A percentile compares a stretch with the other conserved stretches of the same genome.
These are phyloP conservation scores for Colletotrichum sp. DNA, from an alignment of 2,329 filamentous ascomycete species.

Conservation along the genomic window DNA sequence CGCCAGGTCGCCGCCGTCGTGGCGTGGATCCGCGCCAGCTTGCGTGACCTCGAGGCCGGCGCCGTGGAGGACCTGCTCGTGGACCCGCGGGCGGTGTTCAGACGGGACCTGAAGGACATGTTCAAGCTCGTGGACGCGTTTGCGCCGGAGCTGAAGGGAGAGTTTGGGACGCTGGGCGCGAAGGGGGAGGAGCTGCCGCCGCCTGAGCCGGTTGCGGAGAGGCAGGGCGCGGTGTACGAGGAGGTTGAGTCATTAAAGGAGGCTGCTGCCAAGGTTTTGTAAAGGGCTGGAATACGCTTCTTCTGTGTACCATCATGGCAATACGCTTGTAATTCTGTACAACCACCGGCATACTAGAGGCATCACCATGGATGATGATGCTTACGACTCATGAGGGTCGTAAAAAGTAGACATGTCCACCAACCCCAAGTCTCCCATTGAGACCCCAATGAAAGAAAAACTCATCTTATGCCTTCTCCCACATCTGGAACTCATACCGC, in stretches of 20 bases:
- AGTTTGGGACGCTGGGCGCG: slow-evolving; percentile 39
- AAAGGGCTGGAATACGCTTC: background rate
- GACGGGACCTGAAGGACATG: slow-evolving; percentile 42
- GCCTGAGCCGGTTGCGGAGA: slow-evolving; percentile 20
- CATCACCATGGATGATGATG: background rate
- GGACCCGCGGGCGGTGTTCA: slow-evolving; percentile 46
- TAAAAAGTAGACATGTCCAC: background rate
- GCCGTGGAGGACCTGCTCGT: slow-evolving; percentile 48
- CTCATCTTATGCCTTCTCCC: slow-evolving; percentile 54
- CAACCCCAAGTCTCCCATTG: background rate
- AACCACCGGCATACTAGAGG: slow-evolving; percentile 10
- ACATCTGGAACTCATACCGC: slow-evolving; percentile 76
- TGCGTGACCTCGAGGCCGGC: slow-evolving; percentile 54
- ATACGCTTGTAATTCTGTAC: slow-evolving; percentile 28
- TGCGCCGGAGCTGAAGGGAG: slow-evolving; percentile 35
- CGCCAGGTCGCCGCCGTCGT: slow-evolving; percentile 58
- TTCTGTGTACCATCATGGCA: background rate
- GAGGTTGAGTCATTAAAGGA: background rate
- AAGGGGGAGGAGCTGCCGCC: slow-evolving; percentile 9
- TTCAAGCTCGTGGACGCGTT: slow-evolving; percentile 39
- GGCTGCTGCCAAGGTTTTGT: background rate
- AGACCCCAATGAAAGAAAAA: background rate
- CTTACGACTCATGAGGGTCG: background rate
- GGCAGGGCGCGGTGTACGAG: slow-evolving; percentile 17
- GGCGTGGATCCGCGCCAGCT: slow-evolving; percentile 57